phyloP scores from a whole-genome alignment of 1,284 basidiomycete genomes.

The Pholiota adiposa region DNA sequence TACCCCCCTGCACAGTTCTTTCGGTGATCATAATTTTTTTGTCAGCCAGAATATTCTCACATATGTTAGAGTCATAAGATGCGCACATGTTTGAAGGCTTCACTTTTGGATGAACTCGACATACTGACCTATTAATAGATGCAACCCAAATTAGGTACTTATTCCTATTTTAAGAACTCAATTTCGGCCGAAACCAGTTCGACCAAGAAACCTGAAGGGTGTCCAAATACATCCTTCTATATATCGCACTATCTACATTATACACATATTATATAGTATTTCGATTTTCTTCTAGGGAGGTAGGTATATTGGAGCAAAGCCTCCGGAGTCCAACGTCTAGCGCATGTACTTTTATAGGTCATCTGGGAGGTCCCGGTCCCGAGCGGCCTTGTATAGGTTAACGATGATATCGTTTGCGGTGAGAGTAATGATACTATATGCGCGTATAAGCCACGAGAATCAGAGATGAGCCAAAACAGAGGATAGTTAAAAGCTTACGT shows the following conservation, averaged over 20 bases:
- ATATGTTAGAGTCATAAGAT: too few relatives aligned
- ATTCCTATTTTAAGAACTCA: background rate
- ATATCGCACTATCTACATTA: background rate
- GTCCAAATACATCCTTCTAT: too few relatives aligned
- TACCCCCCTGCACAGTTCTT: too few relatives aligned
- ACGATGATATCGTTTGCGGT: conserved; percentile 88
- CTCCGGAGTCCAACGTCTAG: background rate
- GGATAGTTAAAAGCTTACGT: conserved; percentile 70
- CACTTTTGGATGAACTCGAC: too few relatives aligned
- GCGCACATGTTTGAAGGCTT: too few relatives aligned
- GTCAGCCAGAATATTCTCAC: too few relatives aligned
- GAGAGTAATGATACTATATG: conserved; percentile 83
- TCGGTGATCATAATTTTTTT: too few relatives aligned
- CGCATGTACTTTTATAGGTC: background rate
- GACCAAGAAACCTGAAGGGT: background rate
- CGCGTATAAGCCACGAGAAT: too few relatives aligned
- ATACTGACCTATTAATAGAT: background rate
- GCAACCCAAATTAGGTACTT: background rate
- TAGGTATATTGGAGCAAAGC: background rate
- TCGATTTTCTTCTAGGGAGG: conserved; percentile 2
- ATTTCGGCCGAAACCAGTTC: background rate
- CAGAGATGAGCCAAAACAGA: background rate
- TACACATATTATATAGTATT: conserved; percentile 4
- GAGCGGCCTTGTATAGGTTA: conserved; percentile 64
- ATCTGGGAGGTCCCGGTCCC: conserved; percentile 23